Percentiles rank a stretch among this genome's conserved stretches.
phyloP scores from a whole-genome alignment of 2,329 filamentous ascomycete species.

The Talaromyces sp. region DNA sequence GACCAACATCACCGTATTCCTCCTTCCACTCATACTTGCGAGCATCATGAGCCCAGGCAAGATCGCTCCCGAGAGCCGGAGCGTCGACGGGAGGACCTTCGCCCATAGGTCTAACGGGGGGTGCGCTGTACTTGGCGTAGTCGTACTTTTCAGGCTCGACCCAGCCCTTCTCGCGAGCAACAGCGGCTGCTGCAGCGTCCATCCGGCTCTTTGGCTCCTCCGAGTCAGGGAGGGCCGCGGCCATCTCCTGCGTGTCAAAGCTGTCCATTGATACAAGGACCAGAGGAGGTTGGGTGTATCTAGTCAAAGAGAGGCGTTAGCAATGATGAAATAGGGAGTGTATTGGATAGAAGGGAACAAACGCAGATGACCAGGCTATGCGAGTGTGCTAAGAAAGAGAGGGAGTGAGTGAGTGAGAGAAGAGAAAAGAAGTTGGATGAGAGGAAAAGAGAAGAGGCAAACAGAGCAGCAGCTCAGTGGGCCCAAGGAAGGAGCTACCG shows the following conservation, averaged over 20 bases:
- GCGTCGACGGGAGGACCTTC: conserved; percentile 16
- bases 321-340: neutral
- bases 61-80: conserved; percentile 15
- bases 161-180: conserved; percentile 37
- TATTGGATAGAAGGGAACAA: neutral
- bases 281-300: neutral
- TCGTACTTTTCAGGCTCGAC: conserved; percentile 29
- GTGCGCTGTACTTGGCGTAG: conserved; percentile 25
- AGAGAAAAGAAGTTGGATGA: neutral
- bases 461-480: neutral
- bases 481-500: neutral
- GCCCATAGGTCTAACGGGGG: conserved; percentile 14
- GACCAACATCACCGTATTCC: conserved; percentile 80
- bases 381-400: too few species aligned
- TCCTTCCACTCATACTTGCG: conserved; percentile 76
- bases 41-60: conserved; percentile 50
- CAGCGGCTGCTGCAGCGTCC: conserved; percentile 21
- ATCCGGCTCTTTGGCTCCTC: conserved; percentile 13
- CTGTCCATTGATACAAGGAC: conserved; percentile 11
- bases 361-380: neutral
- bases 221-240: neutral
- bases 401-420: too few species aligned
- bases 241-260: conserved; percentile 18
- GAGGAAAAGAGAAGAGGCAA: neutral
- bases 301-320: neutral